These are phyloP conservation scores for Xylaria longipes DNA, from an alignment of 495 filamentous ascomycete species.

Conservation along the genomic window DNA sequence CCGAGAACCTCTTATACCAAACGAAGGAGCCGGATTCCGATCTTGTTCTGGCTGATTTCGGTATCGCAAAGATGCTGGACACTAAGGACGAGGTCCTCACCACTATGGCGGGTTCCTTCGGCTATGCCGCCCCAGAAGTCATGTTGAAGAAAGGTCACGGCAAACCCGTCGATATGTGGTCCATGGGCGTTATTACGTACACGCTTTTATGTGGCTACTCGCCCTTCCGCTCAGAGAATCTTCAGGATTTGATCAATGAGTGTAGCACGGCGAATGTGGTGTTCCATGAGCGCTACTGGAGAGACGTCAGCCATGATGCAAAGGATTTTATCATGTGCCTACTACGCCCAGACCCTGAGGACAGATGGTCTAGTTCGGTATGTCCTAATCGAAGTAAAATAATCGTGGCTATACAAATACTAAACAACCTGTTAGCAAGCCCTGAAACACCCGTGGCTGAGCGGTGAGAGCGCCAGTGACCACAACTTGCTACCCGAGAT, in stretches of 20 bases:
- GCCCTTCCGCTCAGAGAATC: slow-evolving; percentile 92
- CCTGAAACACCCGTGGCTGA: slow-evolving; percentile 87
- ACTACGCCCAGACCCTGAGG: slow-evolving; percentile 77
- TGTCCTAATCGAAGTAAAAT: slow-evolving; percentile 28
- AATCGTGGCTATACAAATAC: background rate
- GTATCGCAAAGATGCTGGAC: slow-evolving; percentile 98
- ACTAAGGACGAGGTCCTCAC: slow-evolving; percentile 88
- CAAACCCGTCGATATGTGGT: slow-evolving; percentile 99
- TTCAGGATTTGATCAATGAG: slow-evolving; percentile 94
- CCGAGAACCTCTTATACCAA: slow-evolving; percentile 95
- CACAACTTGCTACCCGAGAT: slow-evolving; percentile 98
- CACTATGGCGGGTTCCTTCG: slow-evolving; percentile 98
- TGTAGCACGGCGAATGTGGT: slow-evolving; percentile 87
- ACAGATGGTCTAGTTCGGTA: slow-evolving; percentile 80
- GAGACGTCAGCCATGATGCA: slow-evolving; percentile 92
- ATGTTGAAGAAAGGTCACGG: slow-evolving; percentile 98
- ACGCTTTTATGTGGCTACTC: slow-evolving; percentile 99
- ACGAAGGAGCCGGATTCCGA: slow-evolving; percentile 77
- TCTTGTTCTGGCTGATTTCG: slow-evolving; percentile 95
- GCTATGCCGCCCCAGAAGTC: slow-evolving; percentile 96
- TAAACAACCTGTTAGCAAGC: slow-evolving; percentile 62
- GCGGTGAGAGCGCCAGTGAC: slow-evolving; percentile 85
- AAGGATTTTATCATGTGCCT: slow-evolving; percentile 92
- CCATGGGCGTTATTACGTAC: slow-evolving; percentile 97
- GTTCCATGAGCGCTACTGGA: slow-evolving; percentile 99